These are phyloP conservation scores for Guillardia theta DNA, from an alignment of 78 protist species.

Conservation along the genomic window DNA sequence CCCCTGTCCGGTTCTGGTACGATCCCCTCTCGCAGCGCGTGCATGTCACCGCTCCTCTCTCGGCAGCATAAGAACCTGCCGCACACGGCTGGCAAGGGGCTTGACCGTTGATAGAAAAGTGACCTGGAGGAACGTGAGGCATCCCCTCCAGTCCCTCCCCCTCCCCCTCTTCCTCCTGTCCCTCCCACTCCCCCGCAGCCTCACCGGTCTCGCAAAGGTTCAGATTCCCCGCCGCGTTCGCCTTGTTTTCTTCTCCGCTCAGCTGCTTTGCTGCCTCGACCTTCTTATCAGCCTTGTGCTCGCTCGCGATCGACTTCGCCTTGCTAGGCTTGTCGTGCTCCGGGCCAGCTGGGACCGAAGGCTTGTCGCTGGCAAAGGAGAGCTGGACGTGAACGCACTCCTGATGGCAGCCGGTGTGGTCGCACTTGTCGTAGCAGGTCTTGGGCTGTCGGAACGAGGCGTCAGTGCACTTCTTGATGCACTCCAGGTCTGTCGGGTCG, in stretches of 20 bases:
- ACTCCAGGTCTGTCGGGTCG: not conserved
- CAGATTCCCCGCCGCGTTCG: not conserved
- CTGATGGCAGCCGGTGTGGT: not conserved
- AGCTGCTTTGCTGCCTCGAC: not conserved
- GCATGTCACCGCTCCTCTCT: not conserved
- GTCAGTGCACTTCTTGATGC: conserved; percentile 25
- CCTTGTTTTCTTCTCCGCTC: not conserved
- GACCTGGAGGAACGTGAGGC: not conserved
- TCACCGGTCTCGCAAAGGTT: not conserved
- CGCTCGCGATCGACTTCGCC: not conserved
- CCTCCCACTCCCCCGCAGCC: not conserved
- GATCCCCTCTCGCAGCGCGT: not conserved
- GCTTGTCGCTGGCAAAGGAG: not conserved
- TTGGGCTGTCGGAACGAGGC: not conserved
- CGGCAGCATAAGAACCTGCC: too few relatives aligned
- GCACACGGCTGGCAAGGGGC: too few relatives aligned
- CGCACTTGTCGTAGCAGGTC: conserved; percentile 5
- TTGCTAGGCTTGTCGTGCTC: not conserved
- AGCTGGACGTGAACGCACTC: conserved; percentile 26
- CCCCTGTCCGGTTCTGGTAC: conserved; percentile 14
- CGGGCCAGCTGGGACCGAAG: not conserved
- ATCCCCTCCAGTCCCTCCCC: not conserved
- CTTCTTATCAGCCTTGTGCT: not conserved
- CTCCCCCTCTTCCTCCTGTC: not conserved
- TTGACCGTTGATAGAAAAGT: too few relatives aligned